Evolutionary conservation across 2,329 filamentous ascomycete genomes (phyloP).

Genomic region (Mycogone perniciosa): DNA sequence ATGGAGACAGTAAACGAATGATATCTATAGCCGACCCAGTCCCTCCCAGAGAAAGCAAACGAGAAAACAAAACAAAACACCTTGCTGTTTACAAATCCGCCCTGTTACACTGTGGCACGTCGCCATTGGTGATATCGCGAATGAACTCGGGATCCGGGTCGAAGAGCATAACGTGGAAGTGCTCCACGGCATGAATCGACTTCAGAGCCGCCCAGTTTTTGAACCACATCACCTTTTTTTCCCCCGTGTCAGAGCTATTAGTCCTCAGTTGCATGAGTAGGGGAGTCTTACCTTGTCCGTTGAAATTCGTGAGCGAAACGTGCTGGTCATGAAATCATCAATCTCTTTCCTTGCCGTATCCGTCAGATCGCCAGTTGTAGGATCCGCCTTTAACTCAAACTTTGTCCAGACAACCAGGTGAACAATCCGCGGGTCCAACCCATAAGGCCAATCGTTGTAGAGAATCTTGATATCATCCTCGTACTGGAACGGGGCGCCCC

Average conservation of each 20-base stretch:
- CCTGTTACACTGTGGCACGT: slow-evolving; percentile 58
- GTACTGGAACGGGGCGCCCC: slow-evolving; percentile 35
- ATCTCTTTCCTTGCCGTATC: slow-evolving; percentile 57
- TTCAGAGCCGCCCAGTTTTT: slow-evolving; percentile 82
- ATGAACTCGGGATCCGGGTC: slow-evolving; percentile 67
- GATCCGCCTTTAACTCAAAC: slow-evolving; percentile 68
- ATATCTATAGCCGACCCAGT: not conserved
- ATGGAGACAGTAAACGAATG: no score
- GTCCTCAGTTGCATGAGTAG: not conserved
- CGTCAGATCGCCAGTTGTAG: slow-evolving; percentile 59
- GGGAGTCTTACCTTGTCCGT: slow-evolving; percentile 43
- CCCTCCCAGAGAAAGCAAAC: not conserved
- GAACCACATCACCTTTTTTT: slow-evolving; percentile 38
- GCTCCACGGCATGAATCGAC: slow-evolving; percentile 79
- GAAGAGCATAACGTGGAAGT: slow-evolving; percentile 91
- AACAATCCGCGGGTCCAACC: slow-evolving; percentile 67
- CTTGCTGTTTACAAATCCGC: slow-evolving; percentile 12
- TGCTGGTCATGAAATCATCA: slow-evolving; percentile 61
- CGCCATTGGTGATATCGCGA: slow-evolving; percentile 62
- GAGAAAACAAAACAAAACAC: not conserved
- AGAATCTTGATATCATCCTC: slow-evolving; percentile 64
- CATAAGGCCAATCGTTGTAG: slow-evolving; percentile 93
- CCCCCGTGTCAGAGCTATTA: not conserved
- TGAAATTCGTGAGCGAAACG: slow-evolving; percentile 52
- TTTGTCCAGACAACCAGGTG: slow-evolving; percentile 94